Evolutionary conservation across 2,329 filamentous ascomycete genomes (phyloP).

Genomic region (Zasmidium angulare): DNA sequence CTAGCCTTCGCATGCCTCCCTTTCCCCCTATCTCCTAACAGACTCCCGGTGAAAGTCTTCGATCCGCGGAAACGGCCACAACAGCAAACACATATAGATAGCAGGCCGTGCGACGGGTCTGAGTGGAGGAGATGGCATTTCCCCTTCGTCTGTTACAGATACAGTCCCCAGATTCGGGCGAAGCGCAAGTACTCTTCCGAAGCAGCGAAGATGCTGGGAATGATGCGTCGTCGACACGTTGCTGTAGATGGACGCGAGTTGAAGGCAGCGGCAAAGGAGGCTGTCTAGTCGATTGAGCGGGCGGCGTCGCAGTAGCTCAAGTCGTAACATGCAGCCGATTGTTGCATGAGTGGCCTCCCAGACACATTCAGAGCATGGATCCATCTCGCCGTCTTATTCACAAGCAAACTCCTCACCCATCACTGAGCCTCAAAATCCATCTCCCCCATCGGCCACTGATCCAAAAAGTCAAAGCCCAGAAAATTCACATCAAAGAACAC

Average conservation of each 20-base stretch:
- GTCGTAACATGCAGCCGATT: background rate
- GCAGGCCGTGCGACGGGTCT: too few relatives aligned
- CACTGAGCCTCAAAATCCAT: background rate
- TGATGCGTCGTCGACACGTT: background rate
- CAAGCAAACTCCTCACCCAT: background rate
- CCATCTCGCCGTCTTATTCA: background rate
- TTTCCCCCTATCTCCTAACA: too few relatives aligned
- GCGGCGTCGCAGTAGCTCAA: background rate
- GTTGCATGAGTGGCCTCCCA: background rate
- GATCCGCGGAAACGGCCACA: too few relatives aligned
- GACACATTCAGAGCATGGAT: background rate
- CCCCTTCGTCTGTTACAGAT: slow-evolving; percentile 73
- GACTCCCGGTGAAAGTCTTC: too few relatives aligned
- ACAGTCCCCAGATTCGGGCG: slow-evolving; percentile 61
- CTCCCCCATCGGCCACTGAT: background rate
- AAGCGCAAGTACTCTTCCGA: slow-evolving; percentile 68
- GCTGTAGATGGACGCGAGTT: background rate
- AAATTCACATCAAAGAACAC: background rate
- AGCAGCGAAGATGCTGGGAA: slow-evolving; percentile 37
- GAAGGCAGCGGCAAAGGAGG: background rate
- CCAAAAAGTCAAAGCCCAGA: background rate
- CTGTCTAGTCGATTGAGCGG: too few relatives aligned
- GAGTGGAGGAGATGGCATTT: too few relatives aligned
- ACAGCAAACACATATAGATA: too few relatives aligned
- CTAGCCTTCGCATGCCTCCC: slow-evolving; percentile 68